Evolutionary conservation across 2,329 filamentous ascomycete genomes (phyloP).

Genomic region (Thielaviopsis euricoi): DNA sequence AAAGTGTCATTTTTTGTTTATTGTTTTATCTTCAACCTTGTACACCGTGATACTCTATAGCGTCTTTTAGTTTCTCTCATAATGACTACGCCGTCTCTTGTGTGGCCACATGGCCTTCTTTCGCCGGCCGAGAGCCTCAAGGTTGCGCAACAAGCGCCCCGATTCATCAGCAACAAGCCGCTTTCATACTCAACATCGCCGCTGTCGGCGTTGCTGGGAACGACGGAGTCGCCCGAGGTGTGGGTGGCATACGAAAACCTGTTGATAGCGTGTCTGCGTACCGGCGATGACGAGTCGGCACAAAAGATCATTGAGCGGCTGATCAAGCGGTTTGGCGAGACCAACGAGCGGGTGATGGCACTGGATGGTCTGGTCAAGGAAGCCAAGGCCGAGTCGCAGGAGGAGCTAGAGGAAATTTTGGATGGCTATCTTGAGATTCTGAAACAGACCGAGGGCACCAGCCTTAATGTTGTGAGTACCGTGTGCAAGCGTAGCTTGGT

Average conservation of each 20-base stretch:
- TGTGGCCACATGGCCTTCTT: slow-evolving; percentile 40
- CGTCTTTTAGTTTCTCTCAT: not conserved
- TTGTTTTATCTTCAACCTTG: not conserved
- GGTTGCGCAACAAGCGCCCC: slow-evolving; percentile 44
- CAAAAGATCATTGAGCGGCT: slow-evolving; percentile 59
- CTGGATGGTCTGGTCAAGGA: slow-evolving; percentile 72
- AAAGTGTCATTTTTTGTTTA: no score
- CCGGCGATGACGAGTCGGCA: slow-evolving; percentile 66
- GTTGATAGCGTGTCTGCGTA: slow-evolving; percentile 66
- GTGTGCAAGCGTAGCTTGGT: slow-evolving; percentile 1
- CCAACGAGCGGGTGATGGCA: slow-evolving; percentile 76
- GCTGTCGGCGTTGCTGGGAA: slow-evolving; percentile 34
- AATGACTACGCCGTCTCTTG: slow-evolving; percentile 34
- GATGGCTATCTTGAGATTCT: slow-evolving; percentile 65
- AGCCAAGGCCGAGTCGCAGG: slow-evolving; percentile 52
- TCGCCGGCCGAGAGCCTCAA: slow-evolving; percentile 37
- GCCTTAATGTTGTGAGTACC: slow-evolving; percentile 57
- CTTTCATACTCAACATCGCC: slow-evolving; percentile 38
- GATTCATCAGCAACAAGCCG: slow-evolving; percentile 35
- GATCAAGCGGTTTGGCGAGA: slow-evolving; percentile 60
- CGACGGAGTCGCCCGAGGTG: slow-evolving; percentile 57
- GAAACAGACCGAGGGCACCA: slow-evolving; percentile 33
- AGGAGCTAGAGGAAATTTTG: slow-evolving; percentile 52
- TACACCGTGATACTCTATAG: not conserved
- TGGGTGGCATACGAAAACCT: slow-evolving; percentile 83